phyloP scores from a whole-genome alignment of 208 protist genomes.

The Trypanosoma cruzi region DNA sequence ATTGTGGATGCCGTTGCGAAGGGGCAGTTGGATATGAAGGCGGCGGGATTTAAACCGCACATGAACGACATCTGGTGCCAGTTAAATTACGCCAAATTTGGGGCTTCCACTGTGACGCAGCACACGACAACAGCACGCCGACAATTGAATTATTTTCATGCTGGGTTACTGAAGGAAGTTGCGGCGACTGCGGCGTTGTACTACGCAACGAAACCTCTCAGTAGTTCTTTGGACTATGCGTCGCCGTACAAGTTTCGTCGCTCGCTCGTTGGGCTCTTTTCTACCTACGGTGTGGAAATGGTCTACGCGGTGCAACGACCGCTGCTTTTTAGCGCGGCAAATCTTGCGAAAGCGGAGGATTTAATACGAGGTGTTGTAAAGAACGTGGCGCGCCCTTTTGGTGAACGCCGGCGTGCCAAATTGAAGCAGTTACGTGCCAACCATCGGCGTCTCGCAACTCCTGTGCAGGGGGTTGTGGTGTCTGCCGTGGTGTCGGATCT shows the following conservation, averaged over 20 bases:
- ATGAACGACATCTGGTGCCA: conserved; percentile 76
- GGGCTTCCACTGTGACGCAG: conserved; percentile 64
- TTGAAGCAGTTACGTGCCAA: conserved; percentile 21
- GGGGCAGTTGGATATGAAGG: conserved; percentile 59
- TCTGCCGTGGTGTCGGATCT: conserved; percentile 40
- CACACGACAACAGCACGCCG: conserved; percentile 74
- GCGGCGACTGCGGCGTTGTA: conserved; percentile 79
- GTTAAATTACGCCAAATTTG: conserved; percentile 85
- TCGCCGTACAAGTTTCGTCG: conserved; percentile 81
- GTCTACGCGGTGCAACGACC: conserved; percentile 69
- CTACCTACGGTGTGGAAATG: conserved; percentile 66
- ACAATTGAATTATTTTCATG: conserved; percentile 78
- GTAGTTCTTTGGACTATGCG: conserved; percentile 73
- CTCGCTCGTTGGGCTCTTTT: conserved; percentile 59
- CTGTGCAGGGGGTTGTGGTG: conserved; percentile 46
- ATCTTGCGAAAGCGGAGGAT: conserved; percentile 71
- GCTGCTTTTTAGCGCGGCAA: conserved; percentile 46
- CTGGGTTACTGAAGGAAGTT: conserved; percentile 61
- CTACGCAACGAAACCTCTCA: conserved; percentile 81
- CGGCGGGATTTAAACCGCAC: conserved; percentile 58
- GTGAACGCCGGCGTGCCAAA: conserved; percentile 55
- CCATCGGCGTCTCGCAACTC: conserved; percentile 43
- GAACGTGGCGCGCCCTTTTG: conserved; percentile 45
- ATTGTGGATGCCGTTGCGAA: conserved; percentile 54
- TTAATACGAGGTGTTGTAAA: conserved; percentile 41